Conservation (phyloP, 768 basidiomycete genomes). For the Pluteus cervinus region DNA sequence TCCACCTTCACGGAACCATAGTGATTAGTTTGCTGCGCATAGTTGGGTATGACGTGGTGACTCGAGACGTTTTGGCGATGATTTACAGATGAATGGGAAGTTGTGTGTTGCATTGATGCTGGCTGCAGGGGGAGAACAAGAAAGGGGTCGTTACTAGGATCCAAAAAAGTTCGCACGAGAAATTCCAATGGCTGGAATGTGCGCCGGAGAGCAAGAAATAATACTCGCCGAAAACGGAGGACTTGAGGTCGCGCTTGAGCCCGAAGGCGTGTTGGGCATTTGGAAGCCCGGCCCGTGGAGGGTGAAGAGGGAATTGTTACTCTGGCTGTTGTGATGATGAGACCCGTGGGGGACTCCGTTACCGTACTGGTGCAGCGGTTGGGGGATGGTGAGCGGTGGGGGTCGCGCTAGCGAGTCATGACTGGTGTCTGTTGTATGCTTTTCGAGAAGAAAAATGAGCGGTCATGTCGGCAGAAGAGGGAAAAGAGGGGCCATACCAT, state of each 20-base stretch:
- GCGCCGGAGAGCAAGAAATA: slow-evolving; percentile 34
- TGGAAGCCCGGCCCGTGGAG: slow-evolving; percentile 55
- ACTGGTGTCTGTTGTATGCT: slow-evolving; percentile 46
- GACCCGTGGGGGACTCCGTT: slow-evolving; percentile 32
- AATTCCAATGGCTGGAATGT: slow-evolving; percentile 19
- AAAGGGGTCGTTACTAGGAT: slow-evolving; percentile 50
- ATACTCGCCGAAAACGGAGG: slow-evolving; percentile 87
- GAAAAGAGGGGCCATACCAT: slow-evolving; percentile 28
- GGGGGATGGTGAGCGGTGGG: slow-evolving; percentile 60
- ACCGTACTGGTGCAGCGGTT: slow-evolving; percentile 48
- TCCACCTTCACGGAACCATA: slow-evolving; percentile 61
- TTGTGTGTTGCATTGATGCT: slow-evolving; percentile 58
- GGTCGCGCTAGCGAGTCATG: slow-evolving; percentile 36
- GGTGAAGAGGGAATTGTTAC: slow-evolving; percentile 40
- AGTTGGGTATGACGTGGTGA: slow-evolving; percentile 32
- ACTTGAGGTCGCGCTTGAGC: slow-evolving; percentile 67
- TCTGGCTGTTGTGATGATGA: slow-evolving; percentile 31
- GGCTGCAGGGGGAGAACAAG: slow-evolving; percentile 49
- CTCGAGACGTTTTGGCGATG: slow-evolving; percentile 39
- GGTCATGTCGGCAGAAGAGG: background rate
- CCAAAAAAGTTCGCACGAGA: slow-evolving; percentile 32
- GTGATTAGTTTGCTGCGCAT: slow-evolving; percentile 37
- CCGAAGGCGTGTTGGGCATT: slow-evolving; percentile 66
- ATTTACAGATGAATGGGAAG: slow-evolving; percentile 42
- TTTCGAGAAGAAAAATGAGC: slow-evolving; percentile 3